Conservation (phyloP, 2,329 filamentous ascomycete species). For the Tolypocladium nubicola region DNA sequence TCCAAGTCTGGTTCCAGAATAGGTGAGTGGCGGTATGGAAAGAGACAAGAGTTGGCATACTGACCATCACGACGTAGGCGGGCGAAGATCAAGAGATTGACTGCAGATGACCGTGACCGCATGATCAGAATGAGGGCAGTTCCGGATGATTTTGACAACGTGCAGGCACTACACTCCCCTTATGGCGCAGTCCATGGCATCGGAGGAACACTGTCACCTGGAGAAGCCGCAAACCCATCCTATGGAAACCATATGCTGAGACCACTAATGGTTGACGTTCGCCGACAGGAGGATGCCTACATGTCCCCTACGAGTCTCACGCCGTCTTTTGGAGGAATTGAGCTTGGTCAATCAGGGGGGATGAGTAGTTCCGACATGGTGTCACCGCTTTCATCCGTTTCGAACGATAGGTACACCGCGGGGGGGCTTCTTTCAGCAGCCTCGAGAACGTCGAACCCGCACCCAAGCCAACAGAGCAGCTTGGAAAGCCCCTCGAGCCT, state of each 20-base stretch:
- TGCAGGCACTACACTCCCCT: conserved; percentile 57
- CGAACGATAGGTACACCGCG: conserved; percentile 37
- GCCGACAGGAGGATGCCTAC: conserved; percentile 54
- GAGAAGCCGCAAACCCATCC: conserved; percentile 35
- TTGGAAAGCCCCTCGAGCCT: conserved; percentile 20
- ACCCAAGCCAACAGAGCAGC: conserved; percentile 18
- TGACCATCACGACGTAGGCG: conserved; percentile 32
- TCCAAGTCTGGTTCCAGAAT: conserved; percentile 98
- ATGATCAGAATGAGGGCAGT: conserved; percentile 65
- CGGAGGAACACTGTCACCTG: conserved; percentile 34
- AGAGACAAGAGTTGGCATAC: background rate
- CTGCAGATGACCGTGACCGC: conserved; percentile 57
- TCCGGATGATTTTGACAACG: conserved; percentile 60
- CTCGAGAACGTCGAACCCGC: conserved; percentile 32
- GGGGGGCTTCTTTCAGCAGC: conserved; percentile 28
- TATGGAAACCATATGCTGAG: conserved; percentile 54
- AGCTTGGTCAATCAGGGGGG: conserved; percentile 44
- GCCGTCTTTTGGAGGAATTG: conserved; percentile 56
- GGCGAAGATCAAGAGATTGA: conserved; percentile 62
- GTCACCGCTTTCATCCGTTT: conserved; percentile 45
- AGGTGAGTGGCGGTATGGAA: conserved; percentile 44
- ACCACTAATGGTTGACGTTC: conserved; percentile 58
- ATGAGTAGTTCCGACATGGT: conserved; percentile 44
- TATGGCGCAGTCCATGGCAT: conserved; percentile 51
- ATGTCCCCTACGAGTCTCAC: conserved; percentile 57